A percentile compares a stretch with the other conserved stretches of the same genome.
Conservation (phyloP, 805 yeast genomes). For the Kuraishia floccosa region DNA sequence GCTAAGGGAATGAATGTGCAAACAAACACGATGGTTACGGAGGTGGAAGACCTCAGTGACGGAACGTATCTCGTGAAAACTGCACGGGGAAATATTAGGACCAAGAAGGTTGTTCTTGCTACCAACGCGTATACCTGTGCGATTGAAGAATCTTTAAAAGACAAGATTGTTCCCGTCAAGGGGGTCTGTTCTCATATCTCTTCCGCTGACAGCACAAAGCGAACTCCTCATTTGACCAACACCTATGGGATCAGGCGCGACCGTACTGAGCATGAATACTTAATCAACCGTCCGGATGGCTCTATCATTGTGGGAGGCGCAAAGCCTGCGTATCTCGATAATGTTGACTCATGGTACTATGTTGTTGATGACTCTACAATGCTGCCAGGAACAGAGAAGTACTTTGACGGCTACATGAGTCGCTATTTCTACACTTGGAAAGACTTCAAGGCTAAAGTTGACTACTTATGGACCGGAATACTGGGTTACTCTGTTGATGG, state of each 20-base stretch:
- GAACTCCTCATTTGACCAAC: slow-evolving; percentile 18
- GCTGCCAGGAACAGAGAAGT: slow-evolving; percentile 11
- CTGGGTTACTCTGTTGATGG: slow-evolving; percentile 30
- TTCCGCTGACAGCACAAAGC: slow-evolving; percentile 8
- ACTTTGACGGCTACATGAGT: slow-evolving; percentile 18
- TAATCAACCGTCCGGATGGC: slow-evolving; percentile 23
- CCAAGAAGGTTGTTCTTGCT: slow-evolving; percentile 23
- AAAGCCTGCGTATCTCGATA: slow-evolving; percentile 12
- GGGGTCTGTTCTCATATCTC: slow-evolving; percentile 19
- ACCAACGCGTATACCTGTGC: slow-evolving; percentile 24
- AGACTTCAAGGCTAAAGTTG: slow-evolving; percentile 11
- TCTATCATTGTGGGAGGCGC: slow-evolving; percentile 18
- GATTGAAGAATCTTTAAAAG: slow-evolving; percentile 13
- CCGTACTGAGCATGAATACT: slow-evolving; percentile 17
- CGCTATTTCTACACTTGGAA: slow-evolving; percentile 21
- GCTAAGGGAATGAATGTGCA: slow-evolving; percentile 25
- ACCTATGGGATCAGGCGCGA: slow-evolving; percentile 16
- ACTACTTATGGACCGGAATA: slow-evolving; percentile 32
- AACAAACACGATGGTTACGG: slow-evolving; percentile 25
- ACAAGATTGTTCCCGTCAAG: slow-evolving; percentile 22
- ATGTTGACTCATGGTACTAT: slow-evolving; percentile 8
- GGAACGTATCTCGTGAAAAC: slow-evolving; percentile 22
- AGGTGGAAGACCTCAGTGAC: slow-evolving; percentile 11
- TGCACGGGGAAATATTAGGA: slow-evolving; percentile 11
- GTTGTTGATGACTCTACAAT: slow-evolving; percentile 22